Base-by-base conservation (phyloP, 2,329 filamentous ascomycete species). In the Epichloe amarillans region DNA sequence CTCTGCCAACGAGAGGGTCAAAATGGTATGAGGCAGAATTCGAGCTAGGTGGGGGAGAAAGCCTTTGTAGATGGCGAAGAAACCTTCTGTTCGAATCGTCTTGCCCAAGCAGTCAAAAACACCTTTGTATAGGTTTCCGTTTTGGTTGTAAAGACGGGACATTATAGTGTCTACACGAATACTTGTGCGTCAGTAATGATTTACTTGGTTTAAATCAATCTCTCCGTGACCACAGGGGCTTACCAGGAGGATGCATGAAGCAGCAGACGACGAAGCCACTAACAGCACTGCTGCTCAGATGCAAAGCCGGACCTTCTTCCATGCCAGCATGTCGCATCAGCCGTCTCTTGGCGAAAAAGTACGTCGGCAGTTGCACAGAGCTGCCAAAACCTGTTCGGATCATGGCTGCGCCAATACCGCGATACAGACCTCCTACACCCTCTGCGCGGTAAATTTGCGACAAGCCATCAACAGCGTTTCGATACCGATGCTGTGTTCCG, bases 101-200 rank as follows among this genome's bases (percentile, higher is more conserved):
- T 95, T 90, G 65, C 79, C 80, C 53, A 97, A 69, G 66, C 93
- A 98, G 70, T 98, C 93, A 56, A 95, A 86, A 4, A 94, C 88
- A 52, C 90, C 86, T 58, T 79, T 83, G 74, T 98, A 98, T n/a
- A 98, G 77, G 65, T 96, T 95, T 49, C 93, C 93, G 55, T 90
- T 95, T 68, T 98, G 93, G 73, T 98, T 98, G 75, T 98, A 98
- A 75, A 98, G 84, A 55, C 93, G 85, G 55, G 88, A 93, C 93
- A 98, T 98, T 70, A 98, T 87, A 5, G 93, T 98, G 67, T 98
- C 93, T 79, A 40, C 54, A 15, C 38, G 39, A 19, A 17, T 17
- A 51, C 56, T 50, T 21, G 23, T 17, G 37, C 14, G 54, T 60
- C 47, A 43, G 45, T n/a, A 42, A 39, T 15, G 33, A 15, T 36